Evolutionary conservation across 78 protist genomes (phyloP), one percentile per base, ranked within the genome.

Genomic region (Protostelium mycophagum): DNA sequence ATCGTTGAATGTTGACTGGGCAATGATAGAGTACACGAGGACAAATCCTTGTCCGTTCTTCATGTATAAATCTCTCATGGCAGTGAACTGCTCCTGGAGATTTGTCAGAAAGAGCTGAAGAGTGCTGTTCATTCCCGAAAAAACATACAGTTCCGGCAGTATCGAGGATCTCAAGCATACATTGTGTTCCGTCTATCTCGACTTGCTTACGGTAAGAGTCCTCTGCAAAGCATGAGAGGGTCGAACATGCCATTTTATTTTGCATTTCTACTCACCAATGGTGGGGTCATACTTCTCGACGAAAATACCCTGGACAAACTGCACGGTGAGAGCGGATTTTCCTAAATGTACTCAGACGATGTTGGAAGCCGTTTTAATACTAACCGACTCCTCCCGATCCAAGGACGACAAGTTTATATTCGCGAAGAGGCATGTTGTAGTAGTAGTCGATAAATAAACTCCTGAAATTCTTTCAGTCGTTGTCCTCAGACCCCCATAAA

Each of bases 111-210:
- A 91, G 91, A 86, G 93, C 93, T 73, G 51, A n/a, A 1, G 0
- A 28, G 63, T 87, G 28, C n/a, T 36, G 1, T 36, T 73, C 38
- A 63, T 88, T 16, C 16, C 5, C 9, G 37, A 23, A 28, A 36
- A 51, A 31, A 29, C 88, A 28, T 35, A 37, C 83, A 86, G 96
- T 97, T 9, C 98, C 98, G 36, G 99, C 99, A 34, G 99, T 98
- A 94, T 98, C 99, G 63, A 98, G 92, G 31, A 98, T 97, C 85
- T 98, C 98, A 34, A 98, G 96, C 90, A 96, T 86, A 83, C 95
- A 90, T 37, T 93, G 92, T 39, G 92, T 85, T 23, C 96, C 97
- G 84, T 98, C 99, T 31, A 98, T 92, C 63, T 94, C 93, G 25
- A 94, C 95, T 86, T 95, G 97, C 90, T 96, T 97, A 51, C 99